A percentile compares a stretch with the other conserved stretches of the same genome.
These are phyloP conservation scores for Aureobasidium sp. DNA, from an alignment of 2,329 filamentous ascomycete species.

Conservation along the genomic window DNA sequence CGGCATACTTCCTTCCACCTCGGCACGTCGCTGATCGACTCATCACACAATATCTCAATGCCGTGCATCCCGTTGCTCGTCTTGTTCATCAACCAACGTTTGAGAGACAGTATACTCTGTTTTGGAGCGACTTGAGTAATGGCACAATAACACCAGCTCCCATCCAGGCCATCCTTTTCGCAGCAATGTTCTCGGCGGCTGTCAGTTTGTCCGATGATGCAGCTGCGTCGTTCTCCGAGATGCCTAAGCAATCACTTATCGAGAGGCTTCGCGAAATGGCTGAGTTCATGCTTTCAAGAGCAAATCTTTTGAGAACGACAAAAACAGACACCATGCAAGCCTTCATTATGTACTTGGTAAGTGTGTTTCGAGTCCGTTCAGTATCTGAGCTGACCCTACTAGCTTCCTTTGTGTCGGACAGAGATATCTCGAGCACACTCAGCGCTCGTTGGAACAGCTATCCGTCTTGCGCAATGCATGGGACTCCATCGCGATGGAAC, in stretches of 20 bases:
- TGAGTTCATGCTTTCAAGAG: slow-evolving; percentile 58
- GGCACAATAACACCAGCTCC: slow-evolving; percentile 55
- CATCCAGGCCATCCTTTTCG: slow-evolving; percentile 60
- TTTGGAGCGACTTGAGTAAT: slow-evolving; percentile 54
- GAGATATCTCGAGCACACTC: slow-evolving; percentile 68
- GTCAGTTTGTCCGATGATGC: slow-evolving; percentile 53
- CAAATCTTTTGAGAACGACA: slow-evolving; percentile 62
- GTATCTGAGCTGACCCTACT: slow-evolving; percentile 18
- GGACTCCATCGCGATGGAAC: slow-evolving; percentile 63
- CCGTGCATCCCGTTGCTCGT: slow-evolving; percentile 60
- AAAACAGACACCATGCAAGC: slow-evolving; percentile 68
- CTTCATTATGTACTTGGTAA: slow-evolving; percentile 66
- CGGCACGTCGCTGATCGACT: slow-evolving; percentile 51
- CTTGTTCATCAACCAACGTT: slow-evolving; percentile 60
- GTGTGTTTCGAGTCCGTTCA: slow-evolving; percentile 19
- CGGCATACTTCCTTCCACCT: slow-evolving; percentile 52
- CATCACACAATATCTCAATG: slow-evolving; percentile 56
- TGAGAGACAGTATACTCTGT: slow-evolving; percentile 52
- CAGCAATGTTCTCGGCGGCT: slow-evolving; percentile 59
- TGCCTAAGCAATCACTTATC: slow-evolving; percentile 49
- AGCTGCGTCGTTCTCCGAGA: slow-evolving; percentile 45
- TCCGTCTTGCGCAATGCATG: slow-evolving; percentile 70
- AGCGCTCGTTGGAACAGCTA: slow-evolving; percentile 60
- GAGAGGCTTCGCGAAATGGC: slow-evolving; percentile 56
- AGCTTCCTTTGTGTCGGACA: slow-evolving; percentile 62